Percentiles rank a stretch among this genome's conserved stretches.
These are phyloP conservation scores for Euphorbia lathyris DNA, from an alignment of 345 rosid genomes.

Conservation along the genomic window DNA sequence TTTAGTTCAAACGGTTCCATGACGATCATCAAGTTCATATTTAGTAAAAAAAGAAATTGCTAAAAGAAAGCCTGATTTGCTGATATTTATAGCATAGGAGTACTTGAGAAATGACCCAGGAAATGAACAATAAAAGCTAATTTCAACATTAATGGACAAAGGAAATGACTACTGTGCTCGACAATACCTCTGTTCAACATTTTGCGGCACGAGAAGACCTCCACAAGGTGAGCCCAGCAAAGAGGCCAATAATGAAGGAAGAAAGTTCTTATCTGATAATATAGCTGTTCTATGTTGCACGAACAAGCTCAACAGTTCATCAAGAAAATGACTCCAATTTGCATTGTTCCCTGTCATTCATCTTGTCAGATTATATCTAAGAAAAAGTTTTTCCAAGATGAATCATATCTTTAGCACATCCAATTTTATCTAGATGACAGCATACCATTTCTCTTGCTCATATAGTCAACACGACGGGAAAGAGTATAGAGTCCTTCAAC, in stretches of 20 bases:
- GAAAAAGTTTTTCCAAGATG: background rate
- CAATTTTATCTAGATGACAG: background rate
- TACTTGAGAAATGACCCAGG: background rate
- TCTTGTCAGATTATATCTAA: constrained; percentile 8
- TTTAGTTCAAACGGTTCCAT: too few relatives aligned
- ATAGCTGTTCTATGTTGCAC: constrained; percentile 75
- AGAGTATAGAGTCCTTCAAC: constrained; percentile 55
- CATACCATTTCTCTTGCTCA: constrained; percentile 95
- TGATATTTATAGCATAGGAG: background rate
- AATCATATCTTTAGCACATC: constrained; percentile 7
- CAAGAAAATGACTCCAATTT: constrained; percentile 60
- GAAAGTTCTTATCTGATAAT: constrained; percentile 66
- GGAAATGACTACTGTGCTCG: background rate
- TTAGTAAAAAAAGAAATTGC: background rate
- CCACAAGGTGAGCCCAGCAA: constrained; percentile 54
- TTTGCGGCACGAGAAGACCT: constrained; percentile 61
- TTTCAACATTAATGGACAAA: background rate
- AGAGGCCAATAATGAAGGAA: constrained; percentile 70
- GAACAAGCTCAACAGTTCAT: constrained; percentile 65
- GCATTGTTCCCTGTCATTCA: constrained; percentile 60
- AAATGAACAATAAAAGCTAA: background rate
- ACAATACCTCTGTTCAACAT: constrained; percentile 63
- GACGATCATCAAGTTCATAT: background rate
- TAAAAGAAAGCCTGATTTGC: background rate
- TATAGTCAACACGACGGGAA: constrained; percentile 49